Base-by-base conservation (phyloP, 805 yeast genomes). In the Torulaspora microellipsoides region DNA sequence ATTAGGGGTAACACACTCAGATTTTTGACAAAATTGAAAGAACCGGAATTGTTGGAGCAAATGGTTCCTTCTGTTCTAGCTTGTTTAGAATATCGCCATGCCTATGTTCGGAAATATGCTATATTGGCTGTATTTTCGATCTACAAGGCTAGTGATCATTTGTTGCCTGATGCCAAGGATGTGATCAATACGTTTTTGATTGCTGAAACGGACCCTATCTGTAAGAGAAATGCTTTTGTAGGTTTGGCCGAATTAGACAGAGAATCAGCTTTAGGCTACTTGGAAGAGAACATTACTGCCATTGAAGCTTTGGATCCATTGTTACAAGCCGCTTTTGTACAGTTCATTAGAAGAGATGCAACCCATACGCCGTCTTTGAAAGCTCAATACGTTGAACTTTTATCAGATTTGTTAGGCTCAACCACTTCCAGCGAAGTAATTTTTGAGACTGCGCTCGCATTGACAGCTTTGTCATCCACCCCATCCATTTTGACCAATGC, bases 81-180 rank as follows among this genome's bases (percentile, higher is more conserved):
- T 46, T 89, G 97, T 70, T 73, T 95, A 56, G 95, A 87, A 54
- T 96, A 93, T 68, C 84, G 99, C 55, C 98, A 93, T 67, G 95
- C 98, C 8, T 93, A 95, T 60, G 99, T 93, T 50, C 83, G 99
- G 64, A 93, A 93, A 66, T 91, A 93, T 63, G 99, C 99, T 6
- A 90, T 88, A 15, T 83, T 91, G 67, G 95, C 98, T 33, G 79
- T 93, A 46, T 78, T 76, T 56, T 81, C 95, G 17, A 86, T 93
- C 55, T 85, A 77, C 66, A 75, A 81, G 61, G 90, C 84, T 40
- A 81, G 95, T 28, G 89, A 85, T 32, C 91, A 85, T 67, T 76
- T 93, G 62, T 76, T 87, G 36, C 99, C 99, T 6, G 99, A 95
- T 69, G 96, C 97, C n/a, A 83, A 89, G 41, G 95, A 86, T 53